Conservation (phyloP, 371 early-diverging fungal species). For the Mucor indicus region DNA sequence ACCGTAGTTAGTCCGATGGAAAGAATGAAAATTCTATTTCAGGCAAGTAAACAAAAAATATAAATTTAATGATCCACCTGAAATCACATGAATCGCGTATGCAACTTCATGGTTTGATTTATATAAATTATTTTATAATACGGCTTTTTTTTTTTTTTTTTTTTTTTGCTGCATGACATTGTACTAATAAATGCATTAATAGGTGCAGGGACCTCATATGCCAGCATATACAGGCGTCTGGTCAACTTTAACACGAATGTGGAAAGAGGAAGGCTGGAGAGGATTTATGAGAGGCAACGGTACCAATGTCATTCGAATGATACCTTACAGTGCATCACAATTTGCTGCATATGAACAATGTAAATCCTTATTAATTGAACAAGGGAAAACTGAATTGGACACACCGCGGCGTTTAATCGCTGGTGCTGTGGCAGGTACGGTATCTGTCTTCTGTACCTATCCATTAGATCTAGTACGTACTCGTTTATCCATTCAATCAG, state of each 20-base stretch:
- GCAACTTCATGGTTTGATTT: too few relatives aligned
- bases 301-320: slow-evolving; percentile 88
- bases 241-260: slow-evolving; percentile 76
- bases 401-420: slow-evolving; percentile 71
- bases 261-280: slow-evolving; percentile 82
- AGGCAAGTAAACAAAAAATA: slow-evolving; percentile 45
- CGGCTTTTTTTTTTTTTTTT: too few relatives aligned
- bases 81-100: slow-evolving; percentile 31
- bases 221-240: slow-evolving; percentile 69
- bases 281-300: slow-evolving; percentile 93
- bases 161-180: background rate
- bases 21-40: slow-evolving; percentile 90
- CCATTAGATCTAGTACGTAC: slow-evolving; percentile 90
- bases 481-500: slow-evolving; percentile 75
- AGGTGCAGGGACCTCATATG: slow-evolving; percentile 72
- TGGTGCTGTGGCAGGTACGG: slow-evolving; percentile 83
- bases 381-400: slow-evolving; percentile 67
- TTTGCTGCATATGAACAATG: slow-evolving; percentile 86
- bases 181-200: slow-evolving; percentile 2
- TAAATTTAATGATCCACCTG: slow-evolving; percentile 5
- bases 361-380: slow-evolving; percentile 67
- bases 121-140: too few relatives aligned
- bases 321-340: slow-evolving; percentile 89
- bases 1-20: slow-evolving; percentile 93
- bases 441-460: slow-evolving; percentile 82